A percentile compares a stretch with the other conserved stretches of the same genome.
Evolutionary conservation across 2,329 filamentous ascomycete genomes (phyloP).

Genomic region (Sarocladium brachiariae): DNA sequence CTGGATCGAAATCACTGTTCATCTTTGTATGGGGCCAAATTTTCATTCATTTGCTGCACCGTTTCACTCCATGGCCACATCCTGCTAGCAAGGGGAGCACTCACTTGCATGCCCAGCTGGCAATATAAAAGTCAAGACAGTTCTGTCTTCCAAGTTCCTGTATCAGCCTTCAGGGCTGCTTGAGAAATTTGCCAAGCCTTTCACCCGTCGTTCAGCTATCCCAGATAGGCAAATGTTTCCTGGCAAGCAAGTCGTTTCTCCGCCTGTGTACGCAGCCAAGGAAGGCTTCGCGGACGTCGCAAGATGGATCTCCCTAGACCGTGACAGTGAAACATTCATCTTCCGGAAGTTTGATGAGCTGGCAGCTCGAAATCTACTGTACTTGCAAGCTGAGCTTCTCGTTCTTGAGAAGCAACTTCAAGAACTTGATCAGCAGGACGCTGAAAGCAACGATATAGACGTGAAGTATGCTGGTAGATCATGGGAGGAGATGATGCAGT

Average conservation of each 20-base stretch:
- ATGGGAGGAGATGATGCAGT: background rate
- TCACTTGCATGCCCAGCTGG: too few species aligned
- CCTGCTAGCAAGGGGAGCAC: too few species aligned
- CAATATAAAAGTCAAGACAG: too few species aligned
- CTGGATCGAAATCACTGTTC: too few species aligned
- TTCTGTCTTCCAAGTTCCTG: too few species aligned
- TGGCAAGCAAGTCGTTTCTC: background rate
- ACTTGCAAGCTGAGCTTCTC: slow-evolving; percentile 5
- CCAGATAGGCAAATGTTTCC: background rate
- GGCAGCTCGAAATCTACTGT: slow-evolving; percentile 6
- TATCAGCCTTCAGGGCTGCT: too few species aligned
- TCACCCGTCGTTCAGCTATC: too few species aligned
- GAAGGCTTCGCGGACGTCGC: background rate
- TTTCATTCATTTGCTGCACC: too few species aligned
- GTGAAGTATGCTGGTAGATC: background rate
- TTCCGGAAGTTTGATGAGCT: slow-evolving; percentile 9
- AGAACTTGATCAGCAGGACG: background rate
- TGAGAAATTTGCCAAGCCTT: too few species aligned
- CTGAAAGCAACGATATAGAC: background rate
- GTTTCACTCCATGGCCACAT: too few species aligned
- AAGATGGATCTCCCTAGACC: slow-evolving; percentile 8
- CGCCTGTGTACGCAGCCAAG: background rate
- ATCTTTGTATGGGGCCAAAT: too few species aligned
- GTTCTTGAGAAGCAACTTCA: background rate
- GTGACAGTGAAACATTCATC: slow-evolving; percentile 4